Conservation (phyloP, 2,329 filamentous ascomycete species). For the Xylaria arbuscula region DNA sequence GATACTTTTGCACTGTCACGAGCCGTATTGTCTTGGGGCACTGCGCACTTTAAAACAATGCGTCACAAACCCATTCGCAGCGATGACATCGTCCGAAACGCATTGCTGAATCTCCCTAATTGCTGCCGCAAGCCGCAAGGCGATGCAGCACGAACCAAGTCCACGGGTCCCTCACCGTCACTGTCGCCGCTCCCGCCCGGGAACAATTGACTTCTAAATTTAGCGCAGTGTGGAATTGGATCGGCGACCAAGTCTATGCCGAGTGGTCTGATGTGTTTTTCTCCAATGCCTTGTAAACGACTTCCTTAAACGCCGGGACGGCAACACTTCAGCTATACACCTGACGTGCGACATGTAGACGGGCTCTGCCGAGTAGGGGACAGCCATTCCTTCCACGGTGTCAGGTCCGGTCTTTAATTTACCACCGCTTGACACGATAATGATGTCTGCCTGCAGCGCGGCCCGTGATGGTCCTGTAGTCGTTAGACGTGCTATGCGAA, state of each 20-base stretch:
- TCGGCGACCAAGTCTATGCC: background rate
- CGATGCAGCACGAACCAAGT: conserved; percentile 12
- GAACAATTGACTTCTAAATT: conserved; percentile 13
- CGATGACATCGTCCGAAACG: background rate
- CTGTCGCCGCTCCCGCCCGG: background rate
- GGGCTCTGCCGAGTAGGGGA: background rate
- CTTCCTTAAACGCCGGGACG: conserved; percentile 4
- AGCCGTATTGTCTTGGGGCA: background rate
- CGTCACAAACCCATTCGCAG: background rate
- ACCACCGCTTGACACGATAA: background rate
- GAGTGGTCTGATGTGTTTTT: background rate
- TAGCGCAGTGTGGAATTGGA: background rate
- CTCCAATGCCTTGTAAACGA: background rate
- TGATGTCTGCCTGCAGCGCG: background rate
- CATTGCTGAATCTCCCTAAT: background rate
- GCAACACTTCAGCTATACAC: background rate
- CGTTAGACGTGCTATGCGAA: conserved; percentile 13
- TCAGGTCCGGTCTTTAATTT: background rate
- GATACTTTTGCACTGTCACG: conserved; percentile 10
- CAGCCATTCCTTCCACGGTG: background rate
- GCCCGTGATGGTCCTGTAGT: background rate
- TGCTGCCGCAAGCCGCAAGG: conserved; percentile 4
- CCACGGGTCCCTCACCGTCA: background rate
- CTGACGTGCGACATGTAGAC: background rate
- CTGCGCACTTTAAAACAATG: conserved; percentile 9